A percentile compares a stretch with the other conserved stretches of the same genome.
Conservation (phyloP, 495 filamentous ascomycete species). For the Thermochaetoides thermophila region DNA sequence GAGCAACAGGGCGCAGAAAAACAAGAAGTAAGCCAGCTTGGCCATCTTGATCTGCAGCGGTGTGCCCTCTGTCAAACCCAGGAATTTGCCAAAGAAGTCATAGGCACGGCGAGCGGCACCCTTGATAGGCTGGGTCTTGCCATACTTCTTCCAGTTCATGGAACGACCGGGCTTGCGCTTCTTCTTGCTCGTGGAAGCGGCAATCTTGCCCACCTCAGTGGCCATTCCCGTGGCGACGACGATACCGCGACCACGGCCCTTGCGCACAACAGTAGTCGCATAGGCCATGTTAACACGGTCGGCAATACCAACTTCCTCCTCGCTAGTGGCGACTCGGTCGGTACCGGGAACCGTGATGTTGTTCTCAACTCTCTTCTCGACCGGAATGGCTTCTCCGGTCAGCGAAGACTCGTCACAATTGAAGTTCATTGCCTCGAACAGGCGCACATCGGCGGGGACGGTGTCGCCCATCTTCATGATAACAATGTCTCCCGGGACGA, state of each 20-base stretch:
- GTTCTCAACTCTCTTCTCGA: slow-evolving; percentile 21
- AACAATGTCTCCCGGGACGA: slow-evolving; percentile 74
- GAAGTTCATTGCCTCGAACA: slow-evolving; percentile 70
- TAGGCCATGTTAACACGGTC: slow-evolving; percentile 59
- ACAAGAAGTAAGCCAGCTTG: slow-evolving; percentile 60
- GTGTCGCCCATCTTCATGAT: slow-evolving; percentile 73
- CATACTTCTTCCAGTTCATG: slow-evolving; percentile 49
- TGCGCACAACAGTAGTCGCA: slow-evolving; percentile 50
- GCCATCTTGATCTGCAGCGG: slow-evolving; percentile 71
- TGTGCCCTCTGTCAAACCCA: slow-evolving; percentile 67
- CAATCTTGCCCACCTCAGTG: slow-evolving; percentile 79
- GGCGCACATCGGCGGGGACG: slow-evolving; percentile 58
- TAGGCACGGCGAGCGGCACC: slow-evolving; percentile 42
- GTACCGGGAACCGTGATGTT: slow-evolving; percentile 20
- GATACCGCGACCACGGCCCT: slow-evolving; percentile 52
- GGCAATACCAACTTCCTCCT: slow-evolving; percentile 42
- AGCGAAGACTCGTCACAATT: slow-evolving; percentile 26
- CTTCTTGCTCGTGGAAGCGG: slow-evolving; percentile 45
- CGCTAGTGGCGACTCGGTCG: slow-evolving; percentile 16
- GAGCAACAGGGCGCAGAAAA: slow-evolving; percentile 56
- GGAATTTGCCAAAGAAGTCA: slow-evolving; percentile 48
- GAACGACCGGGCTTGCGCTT: slow-evolving; percentile 44
- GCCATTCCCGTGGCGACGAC: slow-evolving; percentile 61
- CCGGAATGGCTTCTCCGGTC: slow-evolving; percentile 53
- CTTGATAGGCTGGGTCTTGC: slow-evolving; percentile 42